Conservation (phyloP, 495 filamentous ascomycete species). For the Aspergillus coremiiformis region DNA sequence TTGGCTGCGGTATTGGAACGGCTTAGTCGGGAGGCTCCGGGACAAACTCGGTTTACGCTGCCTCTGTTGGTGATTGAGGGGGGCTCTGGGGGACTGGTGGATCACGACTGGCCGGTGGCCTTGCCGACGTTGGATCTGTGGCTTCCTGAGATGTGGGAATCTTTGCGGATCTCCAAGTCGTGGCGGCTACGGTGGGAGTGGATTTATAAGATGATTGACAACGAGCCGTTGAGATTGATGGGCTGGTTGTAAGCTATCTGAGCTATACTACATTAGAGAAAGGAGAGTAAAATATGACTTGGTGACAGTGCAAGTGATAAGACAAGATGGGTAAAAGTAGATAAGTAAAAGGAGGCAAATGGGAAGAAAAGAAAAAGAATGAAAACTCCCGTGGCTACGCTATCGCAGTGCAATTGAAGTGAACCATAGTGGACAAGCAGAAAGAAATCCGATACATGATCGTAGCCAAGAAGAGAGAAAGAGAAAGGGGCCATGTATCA, state of each 20-base stretch:
- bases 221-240: conserved; percentile 30
- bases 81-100: background rate
- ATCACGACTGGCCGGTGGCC: conserved; percentile 17
- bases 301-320: conserved; percentile 1
- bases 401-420: conserved; percentile 2
- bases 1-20: conserved; percentile 2
- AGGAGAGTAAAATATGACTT: conserved; percentile 4
- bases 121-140: conserved; percentile 26
- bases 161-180: background rate
- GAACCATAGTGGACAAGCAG: background rate
- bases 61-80: conserved; percentile 24
- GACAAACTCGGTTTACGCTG: conserved; percentile 31
- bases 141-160: conserved; percentile 3
- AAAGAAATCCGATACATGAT: background rate
- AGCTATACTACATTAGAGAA: conserved; percentile 20
- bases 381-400: conserved; percentile 6
- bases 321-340: background rate
- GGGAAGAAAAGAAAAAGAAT: background rate
- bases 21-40: conserved; percentile 22
- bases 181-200: conserved; percentile 33
- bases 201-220: conserved; percentile 41
- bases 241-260: conserved; percentile 13
- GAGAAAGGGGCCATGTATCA: background rate
- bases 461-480: conserved; percentile 4
- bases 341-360: conserved; percentile 1